Conservation (phyloP, 768 basidiomycete species). For the Phanerochaete sordida region DNA sequence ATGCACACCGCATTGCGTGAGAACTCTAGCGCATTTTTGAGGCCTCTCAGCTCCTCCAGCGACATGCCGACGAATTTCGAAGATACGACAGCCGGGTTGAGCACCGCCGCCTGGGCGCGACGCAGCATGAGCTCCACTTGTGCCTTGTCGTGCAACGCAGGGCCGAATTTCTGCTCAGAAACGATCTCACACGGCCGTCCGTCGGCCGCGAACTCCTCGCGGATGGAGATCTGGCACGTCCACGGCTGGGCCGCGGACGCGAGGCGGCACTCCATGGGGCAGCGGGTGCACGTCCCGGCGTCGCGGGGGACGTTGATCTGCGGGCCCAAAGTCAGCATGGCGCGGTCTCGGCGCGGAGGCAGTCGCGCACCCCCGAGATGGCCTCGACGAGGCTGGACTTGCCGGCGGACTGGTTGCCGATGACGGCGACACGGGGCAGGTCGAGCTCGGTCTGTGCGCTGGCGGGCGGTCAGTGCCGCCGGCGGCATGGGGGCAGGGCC, state of each 20-base stretch:
- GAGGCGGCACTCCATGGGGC: constrained; percentile 35
- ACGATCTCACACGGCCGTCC: constrained; percentile 13
- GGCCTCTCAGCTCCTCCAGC: background rate
- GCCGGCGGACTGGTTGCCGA: constrained; percentile 50
- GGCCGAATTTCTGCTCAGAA: constrained; percentile 39
- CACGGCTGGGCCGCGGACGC: constrained; percentile 20
- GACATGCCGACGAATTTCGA: constrained; percentile 22
- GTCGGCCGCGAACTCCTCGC: constrained; percentile 27
- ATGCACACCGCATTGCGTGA: constrained; percentile 26
- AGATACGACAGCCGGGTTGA: constrained; percentile 34
- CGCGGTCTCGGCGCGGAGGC: too few relatives aligned
- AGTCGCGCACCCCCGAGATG: constrained; percentile 40
- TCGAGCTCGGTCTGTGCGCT: constrained; percentile 44
- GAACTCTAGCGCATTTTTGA: constrained; percentile 15
- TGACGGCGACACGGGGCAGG: constrained; percentile 46
- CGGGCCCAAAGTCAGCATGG: too few relatives aligned
- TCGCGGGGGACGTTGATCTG: constrained; percentile 48
- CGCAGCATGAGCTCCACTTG: constrained; percentile 52
- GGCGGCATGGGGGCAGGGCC: background rate
- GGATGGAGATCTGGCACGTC: constrained; percentile 39
- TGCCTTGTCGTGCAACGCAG: constrained; percentile 33
- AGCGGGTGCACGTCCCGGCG: constrained; percentile 44
- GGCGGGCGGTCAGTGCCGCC: background rate
- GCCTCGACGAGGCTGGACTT: constrained; percentile 48
- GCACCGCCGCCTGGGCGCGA: constrained; percentile 56